Conservation (phyloP, 83 land plant species). For the Diphasiastrum complanatum region DNA sequence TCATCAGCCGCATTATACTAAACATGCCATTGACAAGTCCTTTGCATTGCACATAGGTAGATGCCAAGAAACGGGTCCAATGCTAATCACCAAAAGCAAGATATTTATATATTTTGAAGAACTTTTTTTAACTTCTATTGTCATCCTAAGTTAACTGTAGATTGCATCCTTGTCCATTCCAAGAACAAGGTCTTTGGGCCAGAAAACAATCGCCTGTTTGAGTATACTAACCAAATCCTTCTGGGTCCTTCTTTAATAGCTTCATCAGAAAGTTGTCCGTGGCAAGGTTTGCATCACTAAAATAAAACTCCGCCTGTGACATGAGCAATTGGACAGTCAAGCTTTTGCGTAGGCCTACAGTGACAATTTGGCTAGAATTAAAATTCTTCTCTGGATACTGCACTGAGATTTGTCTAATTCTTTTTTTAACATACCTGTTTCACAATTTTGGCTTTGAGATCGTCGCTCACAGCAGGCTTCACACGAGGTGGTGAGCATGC, state of each 20-base stretch:
- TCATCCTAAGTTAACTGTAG: too few species aligned
- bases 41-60: too few species aligned
- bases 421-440: constrained; percentile 38
- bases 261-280: constrained; percentile 70
- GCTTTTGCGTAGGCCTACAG: not conserved
- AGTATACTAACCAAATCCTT: constrained; percentile 96
- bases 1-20: too few species aligned
- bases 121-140: too few species aligned
- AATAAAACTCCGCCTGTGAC: constrained; percentile 88
- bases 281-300: constrained; percentile 80
- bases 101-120: too few species aligned
- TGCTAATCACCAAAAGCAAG: too few species aligned
- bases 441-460: constrained; percentile 44
- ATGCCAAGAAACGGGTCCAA: too few species aligned
- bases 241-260: constrained; percentile 60
- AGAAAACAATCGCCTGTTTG: too few species aligned
- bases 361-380: not conserved
- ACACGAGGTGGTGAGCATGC: constrained; percentile 1
- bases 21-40: too few species aligned
- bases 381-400: not conserved
- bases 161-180: too few species aligned
- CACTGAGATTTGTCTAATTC: not conserved
- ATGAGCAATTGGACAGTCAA: not conserved
- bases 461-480: constrained; percentile 42
- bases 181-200: too few species aligned